These are phyloP conservation scores for Globisporangium parvum DNA, from an alignment of 352 stramenopile genomes.

Conservation along the genomic window DNA sequence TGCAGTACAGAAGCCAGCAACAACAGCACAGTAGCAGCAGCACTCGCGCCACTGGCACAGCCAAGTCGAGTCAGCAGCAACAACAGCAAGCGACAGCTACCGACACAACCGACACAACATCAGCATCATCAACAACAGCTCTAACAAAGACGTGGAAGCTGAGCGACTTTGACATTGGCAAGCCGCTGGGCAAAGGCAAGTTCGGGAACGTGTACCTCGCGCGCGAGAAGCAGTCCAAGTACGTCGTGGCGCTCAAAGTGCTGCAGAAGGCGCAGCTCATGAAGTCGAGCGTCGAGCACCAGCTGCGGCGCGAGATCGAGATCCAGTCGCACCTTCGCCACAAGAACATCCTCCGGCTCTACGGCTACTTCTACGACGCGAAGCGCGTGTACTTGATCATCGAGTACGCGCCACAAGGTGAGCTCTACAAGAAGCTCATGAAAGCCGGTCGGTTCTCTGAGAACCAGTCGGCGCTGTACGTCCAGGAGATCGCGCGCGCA, in stretches of 20 bases:
- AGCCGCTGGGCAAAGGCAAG: slow-evolving; percentile 96
- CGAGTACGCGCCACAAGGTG: slow-evolving; percentile 96
- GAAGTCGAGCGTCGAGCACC: slow-evolving; percentile 97
- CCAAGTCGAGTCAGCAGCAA: slow-evolving; percentile 1
- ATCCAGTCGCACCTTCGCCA: slow-evolving; percentile 98
- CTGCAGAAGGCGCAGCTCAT: slow-evolving; percentile 97
- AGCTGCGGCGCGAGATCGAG: slow-evolving; percentile 99
- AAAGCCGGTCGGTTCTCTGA: slow-evolving; percentile 91
- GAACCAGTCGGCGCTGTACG: slow-evolving; percentile 90
- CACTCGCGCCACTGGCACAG: background rate
- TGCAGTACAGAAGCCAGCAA: slow-evolving; percentile 2
- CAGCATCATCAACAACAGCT: slow-evolving; percentile 1
- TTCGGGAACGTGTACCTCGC: slow-evolving; percentile 99
- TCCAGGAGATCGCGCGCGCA: slow-evolving; percentile 92
- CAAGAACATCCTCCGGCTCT: slow-evolving; percentile 96
- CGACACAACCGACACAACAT: background rate
- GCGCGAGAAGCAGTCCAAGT: slow-evolving; percentile 96
- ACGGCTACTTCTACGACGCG: slow-evolving; percentile 98
- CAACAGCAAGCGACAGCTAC: slow-evolving; percentile 1
- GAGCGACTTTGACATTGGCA: slow-evolving; percentile 99
- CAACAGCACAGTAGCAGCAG: slow-evolving; percentile 3
- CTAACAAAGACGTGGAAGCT: slow-evolving; percentile 84
- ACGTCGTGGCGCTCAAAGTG: slow-evolving; percentile 99
- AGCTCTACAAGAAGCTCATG: slow-evolving; percentile 98
- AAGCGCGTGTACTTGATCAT: slow-evolving; percentile 99